These are phyloP conservation scores for Fraxinus platypoda DNA, from an alignment of 305 asterid genomes.

Conservation along the genomic window DNA sequence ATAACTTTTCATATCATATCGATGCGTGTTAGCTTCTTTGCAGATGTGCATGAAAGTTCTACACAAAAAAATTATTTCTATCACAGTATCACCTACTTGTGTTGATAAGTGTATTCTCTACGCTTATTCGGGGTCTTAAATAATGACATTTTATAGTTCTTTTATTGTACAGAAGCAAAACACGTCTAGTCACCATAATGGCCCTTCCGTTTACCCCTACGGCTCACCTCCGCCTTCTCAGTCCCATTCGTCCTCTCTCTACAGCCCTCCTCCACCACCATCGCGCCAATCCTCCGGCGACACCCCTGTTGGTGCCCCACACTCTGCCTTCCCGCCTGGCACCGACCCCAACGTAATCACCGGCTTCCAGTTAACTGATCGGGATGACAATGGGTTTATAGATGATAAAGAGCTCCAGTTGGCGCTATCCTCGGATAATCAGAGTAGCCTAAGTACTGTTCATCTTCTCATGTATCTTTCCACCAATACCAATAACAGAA, in stretches of 20 bases:
- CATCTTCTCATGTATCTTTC: neutral
- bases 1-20: neutral
- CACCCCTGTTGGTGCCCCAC: neutral
- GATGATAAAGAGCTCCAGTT: neutral
- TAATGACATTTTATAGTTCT: no score
- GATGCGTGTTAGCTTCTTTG: neutral
- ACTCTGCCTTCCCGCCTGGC: neutral
- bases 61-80: neutral
- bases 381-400: neutral
- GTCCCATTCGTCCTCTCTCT: neutral
- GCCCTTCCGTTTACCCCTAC: neutral
- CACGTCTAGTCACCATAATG: neutral
- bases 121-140: no score
- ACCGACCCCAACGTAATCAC: neutral
- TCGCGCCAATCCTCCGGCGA: neutral
- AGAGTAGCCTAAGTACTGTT: neutral
- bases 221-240: neutral
- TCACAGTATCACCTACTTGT: neutral
- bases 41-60: slow-evolving; percentile 1
- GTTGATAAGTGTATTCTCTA: no score
- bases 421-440: neutral
- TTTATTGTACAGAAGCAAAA: neutral
- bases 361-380: neutral
- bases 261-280: neutral
- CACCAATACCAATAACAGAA: neutral